Evolutionary conservation across 2,329 filamentous ascomycete genomes (phyloP), one percentile per base, ranked within the genome.

Genomic region (Hymenoscyphus linearis): DNA sequence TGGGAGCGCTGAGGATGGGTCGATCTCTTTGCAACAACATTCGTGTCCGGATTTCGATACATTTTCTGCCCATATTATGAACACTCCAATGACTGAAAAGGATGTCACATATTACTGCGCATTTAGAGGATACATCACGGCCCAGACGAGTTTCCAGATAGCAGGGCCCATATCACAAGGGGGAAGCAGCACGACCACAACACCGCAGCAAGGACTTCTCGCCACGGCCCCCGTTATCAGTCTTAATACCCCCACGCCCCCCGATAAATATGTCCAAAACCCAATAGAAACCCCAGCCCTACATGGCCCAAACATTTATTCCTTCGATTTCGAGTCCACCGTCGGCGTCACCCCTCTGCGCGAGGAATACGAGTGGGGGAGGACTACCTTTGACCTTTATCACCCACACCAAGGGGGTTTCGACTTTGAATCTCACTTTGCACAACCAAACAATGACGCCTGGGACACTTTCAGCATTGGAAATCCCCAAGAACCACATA

Each of bases 101-200:
- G 66, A 70, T 10, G 35, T 70, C 12, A 62, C 69, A 13, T 53
- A 60, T 9, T 65, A 68, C 44, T 69, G 65, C 60, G 62, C 64
- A 27, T 55, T 58, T 2, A 36, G 27, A 35, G 64, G 65, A 16
- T 69, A 66, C 40, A 64, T 69, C 35, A 27, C 61, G 47, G 52
- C 25, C 16, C 44, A 34, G 13, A 37, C 31, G 50, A 55, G 10
- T 52, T 57, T 37, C 18, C 27, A 57, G n/a, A 61, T 60, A 40
- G 37, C 52, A 25, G 61, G 60, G 12, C 53, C 52, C 47, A 44
- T 34, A 26, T 35, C 14, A n/a, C 31, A 37, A 26, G 36, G 34
- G 14, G 18, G 14, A 18, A 52, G 6, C 16, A 25, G 4, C 52
- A 27, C 31, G 4, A 36, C 25, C 56, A 55, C 50, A 52, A 56